phyloP scores from a whole-genome alignment of 2,329 filamentous ascomycete genomes.

The Pyrenochaeta sp. region DNA sequence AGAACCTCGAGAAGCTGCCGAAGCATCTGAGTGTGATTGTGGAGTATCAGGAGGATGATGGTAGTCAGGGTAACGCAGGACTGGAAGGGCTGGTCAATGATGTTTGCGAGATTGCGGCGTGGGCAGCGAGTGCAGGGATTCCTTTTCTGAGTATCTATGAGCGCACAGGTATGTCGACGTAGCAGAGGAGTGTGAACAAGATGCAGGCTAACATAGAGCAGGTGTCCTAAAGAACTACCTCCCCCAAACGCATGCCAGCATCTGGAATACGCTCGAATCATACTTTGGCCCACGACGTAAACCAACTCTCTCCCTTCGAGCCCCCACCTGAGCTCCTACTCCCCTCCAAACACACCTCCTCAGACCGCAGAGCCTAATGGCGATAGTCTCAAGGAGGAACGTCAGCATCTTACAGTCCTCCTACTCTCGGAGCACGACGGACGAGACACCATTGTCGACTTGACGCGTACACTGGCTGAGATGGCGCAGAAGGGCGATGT shows the following conservation, averaged over 20 bases:
- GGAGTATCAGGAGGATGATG: slow-evolving; percentile 71
- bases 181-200: not conserved
- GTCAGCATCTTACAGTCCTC: slow-evolving; percentile 68
- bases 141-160: slow-evolving; percentile 91
- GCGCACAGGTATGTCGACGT: slow-evolving; percentile 72
- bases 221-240: slow-evolving; percentile 90
- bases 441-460: slow-evolving; percentile 90
- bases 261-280: slow-evolving; percentile 79
- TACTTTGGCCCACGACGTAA: slow-evolving; percentile 80
- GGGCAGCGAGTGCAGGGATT: slow-evolving; percentile 91
- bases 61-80: slow-evolving; percentile 71
- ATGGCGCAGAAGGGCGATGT: slow-evolving; percentile 94
- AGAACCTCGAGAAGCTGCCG: slow-evolving; percentile 75
- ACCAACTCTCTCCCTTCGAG: slow-evolving; percentile 75
- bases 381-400: slow-evolving; percentile 40
- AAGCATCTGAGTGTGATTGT: slow-evolving; percentile 89
- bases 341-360: slow-evolving; percentile 53
- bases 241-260: slow-evolving; percentile 80
- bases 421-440: slow-evolving; percentile 90
- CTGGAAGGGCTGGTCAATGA: slow-evolving; percentile 88
- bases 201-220: slow-evolving; percentile 47
- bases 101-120: slow-evolving; percentile 88
- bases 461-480: slow-evolving; percentile 91
- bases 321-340: slow-evolving; percentile 72
- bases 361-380: slow-evolving; percentile 46